Evolutionary conservation across 2,329 filamentous ascomycete species (phyloP), one percentile per base, ranked within the genome.

Genomic region (Aspergillus japonicus): DNA sequence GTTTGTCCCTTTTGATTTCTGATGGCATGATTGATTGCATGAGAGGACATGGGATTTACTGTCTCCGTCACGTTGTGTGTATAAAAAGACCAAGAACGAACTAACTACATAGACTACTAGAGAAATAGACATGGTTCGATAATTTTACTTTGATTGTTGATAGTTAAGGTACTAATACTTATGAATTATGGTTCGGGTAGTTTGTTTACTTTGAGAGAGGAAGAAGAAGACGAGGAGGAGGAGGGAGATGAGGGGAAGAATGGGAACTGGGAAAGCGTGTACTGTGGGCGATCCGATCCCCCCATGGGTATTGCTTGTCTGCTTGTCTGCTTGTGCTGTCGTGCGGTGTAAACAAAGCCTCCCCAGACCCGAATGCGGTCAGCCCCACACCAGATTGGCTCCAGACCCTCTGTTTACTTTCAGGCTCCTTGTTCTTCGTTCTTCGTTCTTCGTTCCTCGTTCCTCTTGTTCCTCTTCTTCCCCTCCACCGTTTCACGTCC

Each of bases 311-410:
- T 8, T 29, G 7, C 26, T 29, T 26, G 26, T 21, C 21, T 21
- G 21, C 21, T 21, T 21, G 21, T 21, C 21, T 21, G 21, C 21
- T 21, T 21, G 21, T n/a, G n/a, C n/a, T n/a, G n/a, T n/a, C n/a
- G n/a, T n/a, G 21, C 3, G 21, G 21, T 23, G 51, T 44, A 64
- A 66, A 60, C 64, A 66, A 68, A 68, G 66, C 66, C 14, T 35
- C 33, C 33, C 33, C 33, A 66, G 66, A 66, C 56, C 53, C 61
- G 56, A 50, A 62, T 59, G 59, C 58, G 57, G 59, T 55, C 56
- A 64, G 63, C 59, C 59, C 62, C 62, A 51, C 63, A 21, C 29
- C 44, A 52, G 42, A 21, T 23, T 21, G 26, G n/a, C 26, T 55
- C 42, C 14, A 26, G 14, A 33, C 39, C 42, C 23, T 24, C 35